Evolutionary conservation across 2,329 filamentous ascomycete genomes (phyloP), one percentile per base, ranked within the genome.

Genomic region (Aspergillus japonicus): DNA sequence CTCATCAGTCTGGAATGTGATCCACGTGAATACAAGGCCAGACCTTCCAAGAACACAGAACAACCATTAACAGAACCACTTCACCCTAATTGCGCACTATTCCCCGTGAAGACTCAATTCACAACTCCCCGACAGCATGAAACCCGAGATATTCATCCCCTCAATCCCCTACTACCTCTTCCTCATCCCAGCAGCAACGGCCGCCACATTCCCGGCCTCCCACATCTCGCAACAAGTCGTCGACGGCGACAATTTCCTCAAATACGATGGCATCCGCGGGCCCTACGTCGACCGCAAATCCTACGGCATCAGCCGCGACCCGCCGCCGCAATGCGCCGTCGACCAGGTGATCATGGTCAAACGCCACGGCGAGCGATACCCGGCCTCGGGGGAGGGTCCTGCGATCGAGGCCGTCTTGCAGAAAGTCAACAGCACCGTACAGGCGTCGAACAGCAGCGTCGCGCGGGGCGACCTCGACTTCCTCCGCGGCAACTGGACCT

Each of bases 301-400:
- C 7, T 63, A 60, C 26, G 66, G 66, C 11, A 64, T 68, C 33
- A 60, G 56, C 21, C 63, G 65, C 35, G 63, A 68, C 12, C 55
- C 66, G 2, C 67, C 66, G 5, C 56, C 61, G 5, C 47, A 48
- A 54, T 69, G 68, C 52, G 42, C 56, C 2, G 65, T 69, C 6
- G 66, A 67, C 48, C 68, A 69, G 52, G 64, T 68, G 16, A 62
- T 67, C 51, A 67, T 66, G 61, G 59, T 68, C 59, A 66, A 54
- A 54, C 62, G 68, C 11, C 66, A 69, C 29, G 66, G 68, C 10
- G 68, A 69, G 56, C 64, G 66, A 10, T 69, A 69, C 50, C 66
- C 68, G 6, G 53, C 52, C 23, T 33, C 53, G 8, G 53, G 35
- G 16, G 57, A 55, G 24, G 62, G 57, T 1, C 21, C 50, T 14